Evolutionary conservation across 163 green algal genomes (phyloP), one percentile per base, ranked within the genome.

Genomic region (Botryococcus braunii): DNA sequence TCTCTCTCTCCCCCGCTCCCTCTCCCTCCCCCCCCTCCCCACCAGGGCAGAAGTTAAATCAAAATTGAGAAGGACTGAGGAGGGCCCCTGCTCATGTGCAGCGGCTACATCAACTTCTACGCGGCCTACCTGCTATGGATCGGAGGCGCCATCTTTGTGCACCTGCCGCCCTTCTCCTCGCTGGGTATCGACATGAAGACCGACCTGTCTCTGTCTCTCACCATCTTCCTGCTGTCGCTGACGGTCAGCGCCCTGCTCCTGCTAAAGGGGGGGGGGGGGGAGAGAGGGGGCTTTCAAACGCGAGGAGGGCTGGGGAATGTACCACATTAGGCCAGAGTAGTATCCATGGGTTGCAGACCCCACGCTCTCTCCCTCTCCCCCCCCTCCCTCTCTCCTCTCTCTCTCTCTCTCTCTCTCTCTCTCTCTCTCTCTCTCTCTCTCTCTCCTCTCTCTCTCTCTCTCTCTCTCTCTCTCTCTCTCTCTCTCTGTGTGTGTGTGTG

Each of bases 71-170:
- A 2, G 52, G 37, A 21, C 27, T 63, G 6, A 63, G 27, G 25
- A 38, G 9, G 34, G 29, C 56, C 27, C 41, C n/a, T 61, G 50
- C 5, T 40, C n/a, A 6, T 38, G 25, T 65, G 60, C 75, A 88
- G 81, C 31, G 86, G 77, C 13, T 86, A 88, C 72, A 85, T 95
- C 61, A 94, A 91, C 72, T 90, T 84, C 60, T 82, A 75, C 36
- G 74, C 84, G 6, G 37, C 89, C 17, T 95, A 95, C 78, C 87
- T 91, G n/a, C 70, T 66, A 11, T 95, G 88, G 88, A 83, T 95
- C 23, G 80, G 74, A 58, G 75, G 75, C 32, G 88, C 89, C 0
- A 73, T 94, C 9, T 89, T 91, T 65, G 87, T 89, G 70, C 89
- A 95, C 80, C 74, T 92, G 66, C 89, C 89, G 32, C 82, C 69